Evolutionary conservation across 2,329 filamentous ascomycete species (phyloP).

Genomic region (Exophiala lecanii-corni): DNA sequence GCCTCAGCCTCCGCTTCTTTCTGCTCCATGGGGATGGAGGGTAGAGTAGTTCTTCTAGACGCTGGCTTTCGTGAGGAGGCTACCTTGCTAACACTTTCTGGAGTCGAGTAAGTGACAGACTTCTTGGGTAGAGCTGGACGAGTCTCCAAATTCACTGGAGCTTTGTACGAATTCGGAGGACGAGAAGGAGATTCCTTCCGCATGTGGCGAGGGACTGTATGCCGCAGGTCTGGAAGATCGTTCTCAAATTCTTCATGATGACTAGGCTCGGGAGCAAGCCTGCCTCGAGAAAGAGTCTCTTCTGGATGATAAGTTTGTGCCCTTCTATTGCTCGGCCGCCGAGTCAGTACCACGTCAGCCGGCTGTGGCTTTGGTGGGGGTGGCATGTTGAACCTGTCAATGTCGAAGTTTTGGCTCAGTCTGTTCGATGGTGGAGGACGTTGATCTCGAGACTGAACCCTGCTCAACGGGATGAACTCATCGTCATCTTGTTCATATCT

Average conservation of each 20-base stretch:
- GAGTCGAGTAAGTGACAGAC: conserved; percentile 17
- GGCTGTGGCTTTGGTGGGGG: conserved; percentile 20
- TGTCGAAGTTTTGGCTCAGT: conserved; percentile 16
- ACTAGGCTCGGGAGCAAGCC: conserved; percentile 9
- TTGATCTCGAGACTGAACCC: conserved; percentile 10
- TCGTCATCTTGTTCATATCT: conserved; percentile 10
- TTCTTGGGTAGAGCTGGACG: conserved; percentile 17
- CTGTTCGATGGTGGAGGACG: conserved; percentile 15
- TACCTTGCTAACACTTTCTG: conserved; percentile 10
- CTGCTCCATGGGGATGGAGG: conserved; percentile 15
- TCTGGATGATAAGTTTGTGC: conserved; percentile 20
- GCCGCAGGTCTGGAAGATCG: conserved; percentile 10
- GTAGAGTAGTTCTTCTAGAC: conserved; percentile 12
- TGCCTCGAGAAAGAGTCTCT: conserved; percentile 7
- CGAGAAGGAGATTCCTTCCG: conserved; percentile 20
- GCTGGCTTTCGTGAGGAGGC: conserved; percentile 9
- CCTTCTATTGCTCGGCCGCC: conserved; percentile 18
- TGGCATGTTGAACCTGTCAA: conserved; percentile 21
- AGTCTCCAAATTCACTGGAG: conserved; percentile 7
- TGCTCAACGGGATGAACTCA: conserved; percentile 5
- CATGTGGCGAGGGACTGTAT: conserved; percentile 9
- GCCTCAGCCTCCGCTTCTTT: conserved; percentile 21
- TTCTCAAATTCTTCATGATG: conserved; percentile 13
- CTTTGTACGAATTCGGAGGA: conserved; percentile 20
- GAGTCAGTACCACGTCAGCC: conserved; percentile 8